A percentile compares a stretch with the other conserved stretches of the same genome.
phyloP scores from a whole-genome alignment of 345 rosid species.

The Boechera retrofracta region DNA sequence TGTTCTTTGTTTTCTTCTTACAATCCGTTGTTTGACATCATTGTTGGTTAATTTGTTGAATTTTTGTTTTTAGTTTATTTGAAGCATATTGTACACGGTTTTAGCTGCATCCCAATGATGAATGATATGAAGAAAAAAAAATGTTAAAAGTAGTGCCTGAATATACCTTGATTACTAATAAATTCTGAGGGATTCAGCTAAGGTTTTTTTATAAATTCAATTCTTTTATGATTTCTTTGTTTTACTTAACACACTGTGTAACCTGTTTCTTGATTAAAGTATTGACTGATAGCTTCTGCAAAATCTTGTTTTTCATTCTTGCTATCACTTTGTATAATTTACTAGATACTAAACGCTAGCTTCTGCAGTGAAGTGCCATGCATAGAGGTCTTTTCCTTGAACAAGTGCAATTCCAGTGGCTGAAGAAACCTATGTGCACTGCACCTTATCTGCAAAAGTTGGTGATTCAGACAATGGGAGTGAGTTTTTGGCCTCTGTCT shows the following conservation, averaged over 20 bases:
- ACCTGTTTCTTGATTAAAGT: neutral
- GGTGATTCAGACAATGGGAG: neutral
- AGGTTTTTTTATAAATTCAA: neutral
- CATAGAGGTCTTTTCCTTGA: too few species aligned
- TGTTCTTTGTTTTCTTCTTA: neutral
- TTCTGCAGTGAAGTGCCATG: too few species aligned
- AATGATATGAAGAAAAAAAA: neutral
- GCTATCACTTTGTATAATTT: too few species aligned
- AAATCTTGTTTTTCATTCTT: too few species aligned
- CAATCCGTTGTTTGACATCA: neutral
- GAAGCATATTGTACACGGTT: neutral
- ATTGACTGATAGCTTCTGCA: neutral
- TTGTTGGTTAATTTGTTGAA: neutral
- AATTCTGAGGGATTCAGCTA: constrained; percentile 11
- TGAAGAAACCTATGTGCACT: too few species aligned
- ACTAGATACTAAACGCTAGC: too few species aligned
- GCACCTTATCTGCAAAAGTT: neutral
- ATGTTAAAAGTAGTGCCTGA: constrained; percentile 32
- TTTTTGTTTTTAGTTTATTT: neutral
- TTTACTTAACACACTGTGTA: neutral
- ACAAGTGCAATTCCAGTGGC: too few species aligned
- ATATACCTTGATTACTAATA: neutral
- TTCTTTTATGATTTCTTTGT: neutral
- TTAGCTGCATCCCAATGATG: constrained; percentile 18
- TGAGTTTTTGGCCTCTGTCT: neutral